Evolutionary conservation across 441 rosid genomes (phyloP), one percentile per base, ranked within the genome.

Genomic region (Corymbia calophylla): DNA sequence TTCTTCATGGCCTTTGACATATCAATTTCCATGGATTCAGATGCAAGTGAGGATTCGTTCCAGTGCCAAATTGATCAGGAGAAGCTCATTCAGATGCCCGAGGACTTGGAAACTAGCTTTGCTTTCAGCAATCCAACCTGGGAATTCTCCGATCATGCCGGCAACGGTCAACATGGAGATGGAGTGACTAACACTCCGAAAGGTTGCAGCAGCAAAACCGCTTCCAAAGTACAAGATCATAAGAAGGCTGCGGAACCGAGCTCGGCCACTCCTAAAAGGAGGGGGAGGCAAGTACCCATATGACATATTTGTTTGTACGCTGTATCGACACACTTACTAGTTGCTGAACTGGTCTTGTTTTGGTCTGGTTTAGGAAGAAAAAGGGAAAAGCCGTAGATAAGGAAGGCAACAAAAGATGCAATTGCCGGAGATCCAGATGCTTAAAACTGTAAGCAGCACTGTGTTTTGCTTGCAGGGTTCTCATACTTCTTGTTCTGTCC

Each of bases 361-460:
- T 51, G 51, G 49, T 60, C 56, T 87, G 5, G 0, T 88, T 51
- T 54, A 94, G 97, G 93, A 92, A 92, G 87, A 90, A 88, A 91
- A 91, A 88, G 53, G 86, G 90, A 88, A 13, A 29, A 58, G 14
- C 81, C 80, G 29, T 18, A 18, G 91, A 91, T 47, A n/a, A 62
- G 56, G 92, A 86, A 8, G 90, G 77, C 27, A 91, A 93, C 91
- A 94, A 91, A 80, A 91, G 91, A 49, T 95, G 95, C 92, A 95
- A 90, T 53, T 93, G 95, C 51, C 92, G 81, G 90, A 93, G 87
- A 89, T 92, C 96, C 87, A 89, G 87, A 88, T 95, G 96, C 91
- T 87, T 95, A 91, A 93, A 93, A 90, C 94, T 94, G 96, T 95
- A 93, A 93, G 95, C 89, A 14, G 8, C 85, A 27, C 35, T 64